These are phyloP conservation scores for Exserohilum turcica DNA, from an alignment of 2,329 filamentous ascomycete genomes.

Conservation along the genomic window DNA sequence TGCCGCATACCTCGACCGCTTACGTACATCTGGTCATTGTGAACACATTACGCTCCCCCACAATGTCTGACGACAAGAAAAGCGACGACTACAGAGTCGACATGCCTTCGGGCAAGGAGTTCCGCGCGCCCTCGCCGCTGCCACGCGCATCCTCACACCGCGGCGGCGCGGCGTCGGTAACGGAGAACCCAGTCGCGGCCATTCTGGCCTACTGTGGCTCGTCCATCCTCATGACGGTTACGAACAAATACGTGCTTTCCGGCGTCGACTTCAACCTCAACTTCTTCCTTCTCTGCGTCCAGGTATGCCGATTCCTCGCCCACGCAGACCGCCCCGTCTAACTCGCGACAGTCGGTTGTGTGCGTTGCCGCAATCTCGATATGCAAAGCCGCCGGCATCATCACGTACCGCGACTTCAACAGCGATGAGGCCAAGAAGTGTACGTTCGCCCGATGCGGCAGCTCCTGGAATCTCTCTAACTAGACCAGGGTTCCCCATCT, in stretches of 20 bases:
- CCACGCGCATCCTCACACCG: slow-evolving; percentile 47
- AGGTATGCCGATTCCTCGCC: slow-evolving; percentile 65
- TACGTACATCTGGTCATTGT: slow-evolving; percentile 9
- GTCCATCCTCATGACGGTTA: slow-evolving; percentile 99
- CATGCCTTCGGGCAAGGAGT: slow-evolving; percentile 57
- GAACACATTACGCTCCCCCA: slow-evolving; percentile 26
- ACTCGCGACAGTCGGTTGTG: slow-evolving; percentile 72
- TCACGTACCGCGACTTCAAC: slow-evolving; percentile 85
- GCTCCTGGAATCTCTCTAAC: slow-evolving; percentile 13
- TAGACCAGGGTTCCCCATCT: slow-evolving; percentile 86
- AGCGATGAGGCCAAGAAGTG: slow-evolving; percentile 89
- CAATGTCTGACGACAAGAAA: slow-evolving; percentile 89
- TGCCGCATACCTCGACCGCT: slow-evolving; percentile 11
- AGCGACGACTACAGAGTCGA: slow-evolving; percentile 77
- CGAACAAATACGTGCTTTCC: slow-evolving; percentile 98
- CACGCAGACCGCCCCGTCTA: slow-evolving; percentile 12
- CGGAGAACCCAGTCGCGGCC: slow-evolving; percentile 78
- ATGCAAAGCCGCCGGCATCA: slow-evolving; percentile 80
- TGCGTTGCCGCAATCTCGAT: slow-evolving; percentile 83
- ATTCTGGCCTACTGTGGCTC: slow-evolving; percentile 90
- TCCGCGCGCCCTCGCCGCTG: slow-evolving; percentile 53
- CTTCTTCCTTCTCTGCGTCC: slow-evolving; percentile 89
- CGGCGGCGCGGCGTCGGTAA: slow-evolving; percentile 49
- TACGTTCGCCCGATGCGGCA: slow-evolving; percentile 53
- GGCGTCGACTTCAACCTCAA: slow-evolving; percentile 92